Evolutionary conservation across 148 eudicot genomes (phyloP).

Genomic region (Bassia scoparia): DNA sequence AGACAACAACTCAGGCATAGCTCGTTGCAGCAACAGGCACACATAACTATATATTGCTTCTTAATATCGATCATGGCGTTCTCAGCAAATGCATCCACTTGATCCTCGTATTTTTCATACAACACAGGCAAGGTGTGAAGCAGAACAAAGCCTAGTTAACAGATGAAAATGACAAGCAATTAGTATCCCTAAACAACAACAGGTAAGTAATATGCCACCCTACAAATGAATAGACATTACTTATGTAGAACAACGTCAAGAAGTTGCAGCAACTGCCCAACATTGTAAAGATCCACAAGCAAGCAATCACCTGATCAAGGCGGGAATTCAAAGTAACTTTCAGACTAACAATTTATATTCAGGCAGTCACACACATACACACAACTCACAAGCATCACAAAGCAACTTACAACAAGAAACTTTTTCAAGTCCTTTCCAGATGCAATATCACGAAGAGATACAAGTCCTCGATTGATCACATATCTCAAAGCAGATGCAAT

Average conservation of each 20-base stretch:
- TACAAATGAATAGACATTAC: slow-evolving; percentile 33
- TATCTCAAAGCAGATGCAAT: slow-evolving; percentile 60
- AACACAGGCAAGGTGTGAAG: no score
- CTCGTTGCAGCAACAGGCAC: no score
- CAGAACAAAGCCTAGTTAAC: slow-evolving; percentile 46
- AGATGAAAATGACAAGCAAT: background rate
- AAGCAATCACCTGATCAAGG: slow-evolving; percentile 63
- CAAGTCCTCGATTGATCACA: slow-evolving; percentile 57
- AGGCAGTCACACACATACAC: background rate
- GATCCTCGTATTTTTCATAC: no score
- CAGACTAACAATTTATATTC: background rate
- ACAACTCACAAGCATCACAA: slow-evolving; percentile 42
- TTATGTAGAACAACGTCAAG: slow-evolving; percentile 81
- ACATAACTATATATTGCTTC: no score
- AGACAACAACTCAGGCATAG: slow-evolving; percentile 75
- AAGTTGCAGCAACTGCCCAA: slow-evolving; percentile 80
- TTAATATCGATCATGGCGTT: no score
- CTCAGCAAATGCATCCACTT: no score
- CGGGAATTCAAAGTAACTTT: background rate
- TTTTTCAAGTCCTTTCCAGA: slow-evolving; percentile 79
- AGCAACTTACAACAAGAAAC: slow-evolving; percentile 68
- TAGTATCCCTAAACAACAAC: background rate
- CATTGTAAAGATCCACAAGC: slow-evolving; percentile 70
- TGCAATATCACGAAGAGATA: slow-evolving; percentile 59
- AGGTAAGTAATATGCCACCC: background rate